Conservation (phyloP, 371 early-diverging fungal genomes). For the Apophysomyces ossiformis region DNA sequence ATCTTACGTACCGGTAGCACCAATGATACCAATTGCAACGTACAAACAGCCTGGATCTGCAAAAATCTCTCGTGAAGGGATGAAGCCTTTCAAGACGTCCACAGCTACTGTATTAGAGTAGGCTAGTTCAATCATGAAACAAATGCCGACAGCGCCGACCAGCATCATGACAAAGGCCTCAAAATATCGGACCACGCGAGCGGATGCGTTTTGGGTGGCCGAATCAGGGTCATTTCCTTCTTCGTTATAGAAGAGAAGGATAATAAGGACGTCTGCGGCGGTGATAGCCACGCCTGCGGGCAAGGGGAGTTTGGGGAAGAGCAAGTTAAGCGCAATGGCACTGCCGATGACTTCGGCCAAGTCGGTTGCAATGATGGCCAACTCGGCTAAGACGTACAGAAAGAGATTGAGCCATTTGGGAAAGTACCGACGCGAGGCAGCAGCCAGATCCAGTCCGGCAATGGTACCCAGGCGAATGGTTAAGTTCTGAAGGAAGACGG, state of each 20-base stretch:
- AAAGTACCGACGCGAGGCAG: conserved; percentile 65
- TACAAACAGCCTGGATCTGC: conserved; percentile 66
- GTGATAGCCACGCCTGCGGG: conserved; percentile 83
- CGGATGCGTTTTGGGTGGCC: conserved; percentile 27
- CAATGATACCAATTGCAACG: conserved; percentile 82
- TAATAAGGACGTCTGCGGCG: conserved; percentile 74
- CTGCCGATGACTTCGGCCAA: conserved; percentile 87
- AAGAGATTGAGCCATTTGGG: conserved; percentile 59
- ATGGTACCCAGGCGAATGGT: conserved; percentile 83
- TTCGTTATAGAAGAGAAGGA: conserved; percentile 68
- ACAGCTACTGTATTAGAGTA: conserved; percentile 64
- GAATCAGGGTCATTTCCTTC: conserved; percentile 39
- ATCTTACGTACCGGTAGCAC: conserved; percentile 68
- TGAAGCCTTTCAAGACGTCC: conserved; percentile 69
- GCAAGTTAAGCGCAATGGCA: conserved; percentile 80
- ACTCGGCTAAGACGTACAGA: conserved; percentile 74
- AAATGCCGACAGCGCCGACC: conserved; percentile 70
- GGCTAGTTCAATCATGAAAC: conserved; percentile 66
- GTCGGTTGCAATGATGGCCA: conserved; percentile 79
- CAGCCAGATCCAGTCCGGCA: conserved; percentile 75
- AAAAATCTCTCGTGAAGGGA: conserved; percentile 69
- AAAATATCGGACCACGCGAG: conserved; percentile 60
- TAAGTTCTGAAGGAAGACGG: conserved; percentile 77
- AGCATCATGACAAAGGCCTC: conserved; percentile 74
- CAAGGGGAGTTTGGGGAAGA: conserved; percentile 72